A percentile compares a stretch with the other conserved stretches of the same genome.
phyloP scores from a whole-genome alignment of 78 protist genomes.

The Diacronema lutheri region DNA sequence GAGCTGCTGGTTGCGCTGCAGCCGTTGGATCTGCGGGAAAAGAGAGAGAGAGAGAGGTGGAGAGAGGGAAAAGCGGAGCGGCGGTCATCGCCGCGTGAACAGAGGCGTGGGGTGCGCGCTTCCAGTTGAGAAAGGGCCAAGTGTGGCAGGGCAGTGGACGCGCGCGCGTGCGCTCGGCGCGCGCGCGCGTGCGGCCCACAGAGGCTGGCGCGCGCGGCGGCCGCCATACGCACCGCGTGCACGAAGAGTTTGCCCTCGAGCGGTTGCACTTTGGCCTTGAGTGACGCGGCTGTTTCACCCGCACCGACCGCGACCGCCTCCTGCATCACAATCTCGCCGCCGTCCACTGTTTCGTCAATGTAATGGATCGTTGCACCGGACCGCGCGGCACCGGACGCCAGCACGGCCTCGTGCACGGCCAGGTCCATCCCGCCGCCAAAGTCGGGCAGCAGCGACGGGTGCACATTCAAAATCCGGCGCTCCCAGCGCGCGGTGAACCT shows the following conservation, averaged over 20 bases:
- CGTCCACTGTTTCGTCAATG: neutral
- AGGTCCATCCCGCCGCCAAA: constrained; percentile 26
- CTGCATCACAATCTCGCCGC: constrained; percentile 7
- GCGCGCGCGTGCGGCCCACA: no score
- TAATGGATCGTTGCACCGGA: constrained; percentile 26
- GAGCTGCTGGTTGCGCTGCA: no score
- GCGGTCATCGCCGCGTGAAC: no score
- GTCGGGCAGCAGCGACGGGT: constrained; percentile 36
- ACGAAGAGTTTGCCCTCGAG: neutral
- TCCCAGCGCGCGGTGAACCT: constrained; percentile 22
- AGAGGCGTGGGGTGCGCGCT: no score
- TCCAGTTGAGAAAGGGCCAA: no score
- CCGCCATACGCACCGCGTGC: neutral
- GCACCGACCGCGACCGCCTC: neutral
- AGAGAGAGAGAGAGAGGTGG: no score
- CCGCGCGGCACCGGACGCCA: constrained; percentile 20
- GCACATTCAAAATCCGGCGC: neutral
- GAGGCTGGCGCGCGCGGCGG: no score
- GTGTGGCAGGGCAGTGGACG: no score
- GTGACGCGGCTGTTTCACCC: neutral
- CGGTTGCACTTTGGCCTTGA: constrained; percentile 33
- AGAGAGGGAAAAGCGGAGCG: no score
- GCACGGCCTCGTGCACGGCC: constrained; percentile 7
- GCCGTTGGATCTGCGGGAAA: no score
- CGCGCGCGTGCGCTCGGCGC: no score